phyloP scores from a whole-genome alignment of 139 green algal species.

The Coccomyxa sp. region DNA sequence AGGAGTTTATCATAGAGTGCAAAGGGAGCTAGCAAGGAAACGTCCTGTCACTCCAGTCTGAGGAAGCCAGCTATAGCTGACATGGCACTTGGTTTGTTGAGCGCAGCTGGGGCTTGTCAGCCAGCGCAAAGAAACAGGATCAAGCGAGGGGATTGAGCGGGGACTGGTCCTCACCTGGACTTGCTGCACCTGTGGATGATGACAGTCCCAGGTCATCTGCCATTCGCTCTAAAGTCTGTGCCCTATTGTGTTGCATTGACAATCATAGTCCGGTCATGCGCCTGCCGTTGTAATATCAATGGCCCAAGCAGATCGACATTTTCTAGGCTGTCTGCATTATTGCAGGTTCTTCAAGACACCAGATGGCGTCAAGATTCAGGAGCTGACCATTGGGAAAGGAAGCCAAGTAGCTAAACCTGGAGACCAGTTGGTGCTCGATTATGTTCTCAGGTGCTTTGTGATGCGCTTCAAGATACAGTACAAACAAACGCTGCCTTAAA shows the following conservation, averaged over 20 bases:
- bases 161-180: slow-evolving; percentile 7
- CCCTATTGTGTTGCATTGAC: neutral
- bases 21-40: too few relatives aligned
- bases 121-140: too few relatives aligned
- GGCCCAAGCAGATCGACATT: too few relatives aligned
- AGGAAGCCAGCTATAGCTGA: too few relatives aligned
- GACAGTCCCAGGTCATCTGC: neutral
- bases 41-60: too few relatives aligned
- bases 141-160: neutral
- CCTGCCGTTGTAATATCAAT: too few relatives aligned
- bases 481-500: too few relatives aligned
- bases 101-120: too few relatives aligned
- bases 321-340: too few relatives aligned
- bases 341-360: slow-evolving; percentile 41
- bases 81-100: too few relatives aligned
- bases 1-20: too few relatives aligned
- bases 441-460: slow-evolving; percentile 39
- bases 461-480: neutral
- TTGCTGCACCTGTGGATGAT: slow-evolving; percentile 1
- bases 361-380: slow-evolving; percentile 43
- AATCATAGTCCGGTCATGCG: neutral
- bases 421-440: slow-evolving; percentile 61
- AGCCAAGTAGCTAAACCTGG: neutral
- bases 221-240: neutral
- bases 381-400: slow-evolving; percentile 23